Evolutionary conservation across 371 early-diverging fungal genomes (phyloP).

Genomic region (Phascolomyces articulosus): DNA sequence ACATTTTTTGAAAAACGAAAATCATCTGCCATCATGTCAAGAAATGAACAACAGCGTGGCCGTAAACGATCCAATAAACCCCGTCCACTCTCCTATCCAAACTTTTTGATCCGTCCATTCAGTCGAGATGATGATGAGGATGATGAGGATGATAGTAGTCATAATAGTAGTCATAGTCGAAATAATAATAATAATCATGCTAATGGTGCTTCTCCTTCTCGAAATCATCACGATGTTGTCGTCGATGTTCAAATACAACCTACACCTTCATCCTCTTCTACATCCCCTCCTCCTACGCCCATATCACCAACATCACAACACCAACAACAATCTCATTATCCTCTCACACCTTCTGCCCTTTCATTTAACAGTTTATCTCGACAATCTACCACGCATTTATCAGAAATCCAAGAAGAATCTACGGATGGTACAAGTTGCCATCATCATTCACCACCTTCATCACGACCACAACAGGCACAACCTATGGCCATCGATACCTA

Average conservation of each 20-base stretch:
- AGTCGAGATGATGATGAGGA: constrained; percentile 12
- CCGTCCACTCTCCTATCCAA: constrained; percentile 44
- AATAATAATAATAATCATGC: neutral
- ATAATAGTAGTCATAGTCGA: neutral
- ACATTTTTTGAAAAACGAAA: constrained; percentile 47
- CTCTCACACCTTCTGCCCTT: constrained; percentile 15
- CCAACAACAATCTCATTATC: neutral
- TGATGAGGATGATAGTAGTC: neutral
- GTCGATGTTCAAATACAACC: neutral
- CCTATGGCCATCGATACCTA: constrained; percentile 23
- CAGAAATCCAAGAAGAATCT: constrained; percentile 24
- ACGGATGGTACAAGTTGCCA: no score
- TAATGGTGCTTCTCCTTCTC: no score
- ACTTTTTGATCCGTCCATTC: constrained; percentile 22
- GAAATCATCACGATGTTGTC: no score
- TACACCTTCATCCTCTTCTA: neutral
- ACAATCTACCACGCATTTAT: constrained; percentile 25
- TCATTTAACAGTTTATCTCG: constrained; percentile 21
- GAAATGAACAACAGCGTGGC: constrained; percentile 14
- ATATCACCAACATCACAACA: neutral
- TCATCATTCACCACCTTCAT: neutral
- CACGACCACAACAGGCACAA: constrained; percentile 15
- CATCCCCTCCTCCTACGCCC: neutral
- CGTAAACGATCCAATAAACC: constrained; percentile 24
- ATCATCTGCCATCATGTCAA: constrained; percentile 16